These are phyloP conservation scores for Fonsecaea monophora DNA, from an alignment of 2,329 filamentous ascomycete species.

Conservation along the genomic window DNA sequence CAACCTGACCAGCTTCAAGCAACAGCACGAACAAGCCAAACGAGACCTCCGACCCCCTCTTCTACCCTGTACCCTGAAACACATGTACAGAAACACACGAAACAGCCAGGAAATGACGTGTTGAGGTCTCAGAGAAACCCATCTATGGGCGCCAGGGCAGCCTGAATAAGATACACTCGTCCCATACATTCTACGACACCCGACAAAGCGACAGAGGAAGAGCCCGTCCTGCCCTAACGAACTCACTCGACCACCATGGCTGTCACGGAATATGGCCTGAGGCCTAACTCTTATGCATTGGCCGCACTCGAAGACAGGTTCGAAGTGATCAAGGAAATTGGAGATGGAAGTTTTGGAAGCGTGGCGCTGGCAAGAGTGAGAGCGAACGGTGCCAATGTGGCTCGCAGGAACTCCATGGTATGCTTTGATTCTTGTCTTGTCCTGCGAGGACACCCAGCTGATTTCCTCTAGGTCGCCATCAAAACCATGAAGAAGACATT, in stretches of 20 bases:
- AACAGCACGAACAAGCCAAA: slow-evolving; percentile 3
- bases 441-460: slow-evolving; percentile 25
- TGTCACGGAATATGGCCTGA: slow-evolving; percentile 73
- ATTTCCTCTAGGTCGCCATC: slow-evolving; percentile 78
- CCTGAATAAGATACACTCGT: slow-evolving; percentile 11
- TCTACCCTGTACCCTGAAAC: slow-evolving; percentile 4
- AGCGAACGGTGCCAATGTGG: slow-evolving; percentile 85
- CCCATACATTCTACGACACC: slow-evolving; percentile 8
- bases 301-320: slow-evolving; percentile 88
- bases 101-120: slow-evolving; percentile 33
- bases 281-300: slow-evolving; percentile 64
- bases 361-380: slow-evolving; percentile 91
- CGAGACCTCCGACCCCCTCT: slow-evolving; percentile 1
- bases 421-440: slow-evolving; percentile 34
- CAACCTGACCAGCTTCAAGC: slow-evolving; percentile 12
- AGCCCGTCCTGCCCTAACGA: not conserved
- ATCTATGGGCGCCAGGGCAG: slow-evolving; percentile 26
- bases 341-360: slow-evolving; percentile 97
- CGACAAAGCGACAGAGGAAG: not conserved
- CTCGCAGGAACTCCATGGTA: slow-evolving; percentile 91
- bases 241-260: slow-evolving; percentile 69
- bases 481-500: slow-evolving; percentile 99
- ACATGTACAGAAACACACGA: slow-evolving; percentile 8
- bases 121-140: slow-evolving; percentile 18
- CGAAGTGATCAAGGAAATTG: slow-evolving; percentile 96